Evolutionary conservation across 805 yeast species (phyloP), one percentile per base, ranked within the genome.

Genomic region (Monosporozyma aquatica): DNA sequence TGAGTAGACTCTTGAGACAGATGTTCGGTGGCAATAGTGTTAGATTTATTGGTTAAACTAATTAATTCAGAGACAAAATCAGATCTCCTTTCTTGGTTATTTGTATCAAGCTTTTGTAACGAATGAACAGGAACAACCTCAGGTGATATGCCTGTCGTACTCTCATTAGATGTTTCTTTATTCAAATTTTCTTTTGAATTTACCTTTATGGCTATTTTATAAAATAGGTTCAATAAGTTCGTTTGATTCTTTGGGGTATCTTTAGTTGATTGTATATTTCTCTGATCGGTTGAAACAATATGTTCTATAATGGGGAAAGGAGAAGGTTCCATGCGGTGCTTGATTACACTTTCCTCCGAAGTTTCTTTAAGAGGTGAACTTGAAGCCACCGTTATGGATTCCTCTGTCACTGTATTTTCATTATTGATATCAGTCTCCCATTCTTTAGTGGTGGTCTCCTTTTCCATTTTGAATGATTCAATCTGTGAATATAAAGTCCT

Each of bases 401-500:
- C n/a, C n/a, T n/a, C n/a, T n/a, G n/a, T n/a, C n/a, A n/a, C n/a
- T n/a, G n/a, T n/a, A n/a, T n/a, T n/a, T n/a, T n/a, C n/a, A n/a
- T n/a, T n/a, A n/a, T n/a, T n/a, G n/a, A n/a, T n/a, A n/a, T n/a
- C n/a, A n/a, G n/a, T n/a, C n/a, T n/a, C n/a, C n/a, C n/a, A n/a
- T n/a, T n/a, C n/a, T n/a, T n/a, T n/a, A n/a, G n/a, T n/a, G n/a
- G n/a, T n/a, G n/a, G n/a, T n/a, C n/a, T n/a, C n/a, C n/a, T n/a
- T n/a, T n/a, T n/a, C n/a, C n/a, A n/a, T n/a, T 14, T 37, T 37
- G 20, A 40, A 34, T 6, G 20, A 13, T 20, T 25, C 26, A n/a
- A 40, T 13, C 21, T 40, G 43, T 3, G n/a, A 18, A 42, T 50
- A 52, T 10, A 69, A 43, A 6, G 57, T 53, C 27, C 68, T 45